Base-by-base conservation (phyloP, 2,329 filamentous ascomycete species). In the Fusarium xylarioides region DNA sequence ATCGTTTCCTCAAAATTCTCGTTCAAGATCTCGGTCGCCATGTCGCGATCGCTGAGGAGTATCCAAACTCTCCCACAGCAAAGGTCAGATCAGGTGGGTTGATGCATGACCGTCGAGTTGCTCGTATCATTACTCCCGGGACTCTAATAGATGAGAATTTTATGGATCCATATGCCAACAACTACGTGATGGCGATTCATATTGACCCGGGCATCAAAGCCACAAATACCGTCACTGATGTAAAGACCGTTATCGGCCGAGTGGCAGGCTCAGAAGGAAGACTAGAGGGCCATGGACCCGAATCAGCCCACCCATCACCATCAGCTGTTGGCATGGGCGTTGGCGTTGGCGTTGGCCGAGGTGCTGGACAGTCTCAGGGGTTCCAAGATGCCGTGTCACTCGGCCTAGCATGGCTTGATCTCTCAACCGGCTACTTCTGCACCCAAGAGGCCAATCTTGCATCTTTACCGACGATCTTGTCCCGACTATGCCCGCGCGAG, bases 131-230 rank as follows among this genome's bases (percentile, higher is more conserved):
- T 78, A 98, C 96, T 2, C 95, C 96, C 2, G 96, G 96, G 26
- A 99, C 96, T 4, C 86, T 99, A 60, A 97, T 99, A 74, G 96
- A 99, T 81, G 96, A 99, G 83, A 95, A 95, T 77, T 99, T 98
- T 81, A 95, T 99, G 86, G 94, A 98, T 80, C 94, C 95, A 3
- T 95, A 93, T 79, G 91, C 93, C 77, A 98, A 96, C 82, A 98
- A 98, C 80, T 99, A 95, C 81, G 87, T 98, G 38, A 89, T 98
- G 80, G 92, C 93, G 42, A 88, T 98, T 53, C 90, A 97, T 78
- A 80, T 66, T 15, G 54, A 66, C n/a, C 16, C 34, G 35, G 44
- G 44, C 34, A 38, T 16, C 42, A 23, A 43, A 38, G 55, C 26
- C 28, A n/a, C 47, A 44, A 37, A 54, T 23, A 34, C 34, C 30